phyloP scores from a whole-genome alignment of 352 stramenopile genomes.

The Pythium folliculosum region DNA sequence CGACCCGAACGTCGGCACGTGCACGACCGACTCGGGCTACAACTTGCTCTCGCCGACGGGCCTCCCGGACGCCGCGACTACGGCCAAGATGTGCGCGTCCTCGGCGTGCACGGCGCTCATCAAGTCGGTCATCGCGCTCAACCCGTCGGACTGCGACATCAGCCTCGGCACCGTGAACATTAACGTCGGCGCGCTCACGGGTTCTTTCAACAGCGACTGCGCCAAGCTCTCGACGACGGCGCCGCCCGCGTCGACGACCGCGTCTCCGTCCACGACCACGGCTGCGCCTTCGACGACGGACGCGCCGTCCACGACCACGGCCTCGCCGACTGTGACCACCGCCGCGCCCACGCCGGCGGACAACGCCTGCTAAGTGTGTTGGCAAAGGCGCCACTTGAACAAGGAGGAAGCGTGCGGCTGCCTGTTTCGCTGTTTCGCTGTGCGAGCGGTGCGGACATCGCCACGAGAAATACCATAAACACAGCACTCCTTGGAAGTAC shows the following conservation, averaged over 20 bases:
- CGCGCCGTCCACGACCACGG: conserved; percentile 4
- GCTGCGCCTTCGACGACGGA: conserved; percentile 8
- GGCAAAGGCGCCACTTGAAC: background rate
- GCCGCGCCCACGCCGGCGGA: background rate
- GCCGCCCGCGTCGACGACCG: conserved; percentile 12
- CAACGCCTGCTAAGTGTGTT: background rate
- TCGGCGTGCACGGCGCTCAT: conserved; percentile 12
- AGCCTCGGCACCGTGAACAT: conserved; percentile 12
- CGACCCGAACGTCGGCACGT: conserved; percentile 7
- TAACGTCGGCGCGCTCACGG: conserved; percentile 20
- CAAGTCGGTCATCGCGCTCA: conserved; percentile 6
- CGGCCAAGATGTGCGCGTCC: conserved; percentile 25
- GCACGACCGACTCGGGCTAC: conserved; percentile 20
- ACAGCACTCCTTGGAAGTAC: no score
- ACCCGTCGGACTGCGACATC: conserved; percentile 23
- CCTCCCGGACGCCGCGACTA: conserved; percentile 15
- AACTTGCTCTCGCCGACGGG: conserved; percentile 25
- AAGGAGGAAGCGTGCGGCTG: background rate
- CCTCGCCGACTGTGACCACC: background rate
- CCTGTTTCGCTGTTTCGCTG: no score
- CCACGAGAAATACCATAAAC: no score
- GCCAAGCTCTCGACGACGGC: conserved; percentile 8
- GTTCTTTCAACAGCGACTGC: conserved; percentile 15
- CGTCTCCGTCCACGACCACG: conserved; percentile 5
- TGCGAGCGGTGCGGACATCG: no score